Conservation (phyloP, 371 early-diverging fungal species). For the Actinomortierella wolfii region DNA sequence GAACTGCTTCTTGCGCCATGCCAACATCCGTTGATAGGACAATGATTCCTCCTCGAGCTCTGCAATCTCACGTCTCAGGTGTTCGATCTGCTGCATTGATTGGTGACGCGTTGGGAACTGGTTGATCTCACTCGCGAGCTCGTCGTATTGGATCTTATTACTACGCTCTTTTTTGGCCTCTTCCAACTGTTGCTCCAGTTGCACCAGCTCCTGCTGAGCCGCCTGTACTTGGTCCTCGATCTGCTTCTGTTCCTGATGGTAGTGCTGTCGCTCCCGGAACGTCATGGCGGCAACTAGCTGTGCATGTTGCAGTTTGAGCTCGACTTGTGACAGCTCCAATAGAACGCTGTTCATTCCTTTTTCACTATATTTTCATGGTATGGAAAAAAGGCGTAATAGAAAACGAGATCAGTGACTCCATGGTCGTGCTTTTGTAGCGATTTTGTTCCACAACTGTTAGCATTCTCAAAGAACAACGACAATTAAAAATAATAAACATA, state of each 20-base stretch:
- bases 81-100: constrained; percentile 12
- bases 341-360: constrained; percentile 17
- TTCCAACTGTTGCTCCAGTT: constrained; percentile 19
- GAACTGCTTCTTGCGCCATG: constrained; percentile 31
- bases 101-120: constrained; percentile 31
- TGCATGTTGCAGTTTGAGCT: constrained; percentile 27
- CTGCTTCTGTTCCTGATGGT: constrained; percentile 25
- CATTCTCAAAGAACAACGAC: too few species aligned
- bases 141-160: constrained; percentile 39
- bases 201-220: constrained; percentile 28
- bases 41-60: constrained; percentile 26
- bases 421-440: too few species aligned
- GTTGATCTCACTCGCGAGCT: constrained; percentile 18
- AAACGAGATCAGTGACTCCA: too few species aligned
- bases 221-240: constrained; percentile 20
- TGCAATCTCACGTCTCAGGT: constrained; percentile 25
- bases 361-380: too few species aligned
- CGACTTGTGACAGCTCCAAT: constrained; percentile 29
- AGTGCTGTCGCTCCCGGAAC: constrained; percentile 25
- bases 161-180: constrained; percentile 33
- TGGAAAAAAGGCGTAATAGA: too few species aligned
- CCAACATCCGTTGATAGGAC: constrained; percentile 23
- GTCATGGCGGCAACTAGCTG: constrained; percentile 40
- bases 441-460: too few species aligned
- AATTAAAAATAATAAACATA: too few species aligned